Evolutionary conservation across 192 early-diverging fungal genomes (phyloP), one percentile per base, ranked within the genome.

Genomic region (Chytriomyces sp.): DNA sequence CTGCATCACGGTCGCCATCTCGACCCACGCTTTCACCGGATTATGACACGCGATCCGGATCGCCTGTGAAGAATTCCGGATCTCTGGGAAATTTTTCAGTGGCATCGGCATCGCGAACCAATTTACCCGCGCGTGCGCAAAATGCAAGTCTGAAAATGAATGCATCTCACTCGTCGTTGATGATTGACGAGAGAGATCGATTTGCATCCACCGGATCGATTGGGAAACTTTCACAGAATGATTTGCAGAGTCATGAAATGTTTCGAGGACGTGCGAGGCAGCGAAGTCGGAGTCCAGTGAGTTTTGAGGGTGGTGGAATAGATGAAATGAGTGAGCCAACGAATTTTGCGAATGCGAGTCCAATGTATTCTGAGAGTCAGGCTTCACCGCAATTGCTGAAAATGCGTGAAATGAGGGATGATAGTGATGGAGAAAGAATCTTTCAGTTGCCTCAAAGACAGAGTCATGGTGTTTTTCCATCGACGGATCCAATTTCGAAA

Each of bases 21-120:
- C 64, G 77, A 18, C 69, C 70, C 16, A 78, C 77, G 20, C 69
- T 78, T 6, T 72, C 77, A 6, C 69, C 77, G 5, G 77, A 72
- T 62, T 72, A 72, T 57, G 77, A 72, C 16, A 26, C 6, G 8
- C 48, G 77, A 9, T 13, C 45, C 35, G 53, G 11, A 11, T 73
- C 67, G 23, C 43, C 73, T 45, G 43, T 57, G 45, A 18, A 47
- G 44, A 65, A 64, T 20, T 16, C 61, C 9, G 23, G 18, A 5
- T 16, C 18, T 72, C 57, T 53, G 20, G 23, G 45, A 28, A 16
- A 53, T 28, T 28, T 53, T 35, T 13, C 59, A 8, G 26, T 5
- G 59, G 61, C 11, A 62, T 23, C 13, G 8, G 10, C 8, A n/a
- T 26, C 7, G 23, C 9, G 23, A 57, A 24, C 46, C 67, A 68